Evolutionary conservation across 768 basidiomycete species (phyloP).

Genomic region (Phlebiopsis gigantea): DNA sequence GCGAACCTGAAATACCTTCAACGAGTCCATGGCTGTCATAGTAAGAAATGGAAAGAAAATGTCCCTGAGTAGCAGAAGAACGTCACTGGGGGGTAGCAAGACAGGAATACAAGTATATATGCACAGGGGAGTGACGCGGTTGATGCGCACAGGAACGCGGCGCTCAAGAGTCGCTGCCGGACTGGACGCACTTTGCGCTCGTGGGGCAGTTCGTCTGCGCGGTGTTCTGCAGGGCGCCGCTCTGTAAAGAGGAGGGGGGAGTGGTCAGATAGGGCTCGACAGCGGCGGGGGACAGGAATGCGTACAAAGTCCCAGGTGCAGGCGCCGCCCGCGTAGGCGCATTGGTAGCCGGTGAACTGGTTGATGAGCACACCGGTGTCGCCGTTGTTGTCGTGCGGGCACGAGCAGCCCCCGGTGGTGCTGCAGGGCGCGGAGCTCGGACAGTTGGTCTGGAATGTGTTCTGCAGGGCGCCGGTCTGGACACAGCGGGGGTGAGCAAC

Average conservation of each 20-base stretch:
- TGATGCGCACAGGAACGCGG: no score
- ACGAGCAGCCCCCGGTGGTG: constrained; percentile 12
- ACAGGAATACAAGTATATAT: no score
- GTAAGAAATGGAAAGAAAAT: no score
- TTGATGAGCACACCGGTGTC: constrained; percentile 19
- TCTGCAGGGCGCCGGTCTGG: constrained; percentile 14
- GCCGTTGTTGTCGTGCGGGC: constrained; percentile 12
- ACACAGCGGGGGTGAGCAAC: neutral
- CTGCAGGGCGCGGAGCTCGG: constrained; percentile 14
- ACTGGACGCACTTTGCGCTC: constrained; percentile 7
- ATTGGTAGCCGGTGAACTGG: constrained; percentile 20
- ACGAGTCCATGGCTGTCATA: no score
- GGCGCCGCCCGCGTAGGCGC: constrained; percentile 16
- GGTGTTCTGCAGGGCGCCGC: constrained; percentile 12
- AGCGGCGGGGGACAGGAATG: neutral
- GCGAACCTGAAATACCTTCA: no score
- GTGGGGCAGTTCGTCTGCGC: constrained; percentile 18
- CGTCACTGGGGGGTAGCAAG: no score
- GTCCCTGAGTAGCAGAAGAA: no score
- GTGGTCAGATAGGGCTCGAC: constrained; percentile 6
- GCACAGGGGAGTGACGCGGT: no score
- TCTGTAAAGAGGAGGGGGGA: constrained; percentile 1
- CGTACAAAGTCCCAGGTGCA: constrained; percentile 18
- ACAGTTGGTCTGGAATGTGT: constrained; percentile 16
- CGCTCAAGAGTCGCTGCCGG: constrained; percentile 7